Evolutionary conservation across 2,329 filamentous ascomycete genomes (phyloP).

Genomic region (Incumbomyces lentus): DNA sequence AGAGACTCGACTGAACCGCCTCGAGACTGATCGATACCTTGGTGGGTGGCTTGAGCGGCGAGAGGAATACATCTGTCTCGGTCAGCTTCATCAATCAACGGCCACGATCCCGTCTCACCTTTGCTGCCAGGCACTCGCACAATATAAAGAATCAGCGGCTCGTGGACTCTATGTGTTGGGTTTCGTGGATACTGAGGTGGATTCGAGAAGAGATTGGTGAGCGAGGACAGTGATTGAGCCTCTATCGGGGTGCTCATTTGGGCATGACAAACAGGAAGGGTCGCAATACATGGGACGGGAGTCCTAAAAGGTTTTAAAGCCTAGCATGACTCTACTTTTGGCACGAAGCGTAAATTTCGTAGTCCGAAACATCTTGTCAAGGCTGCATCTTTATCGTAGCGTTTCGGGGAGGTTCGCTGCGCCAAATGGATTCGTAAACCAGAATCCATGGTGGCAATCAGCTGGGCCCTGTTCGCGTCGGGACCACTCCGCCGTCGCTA

Average conservation of each 20-base stretch:
- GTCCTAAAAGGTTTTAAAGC: too few relatives aligned
- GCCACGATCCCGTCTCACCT: constrained; percentile 43
- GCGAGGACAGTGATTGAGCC: constrained; percentile 68
- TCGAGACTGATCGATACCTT: constrained; percentile 75
- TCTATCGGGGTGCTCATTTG: constrained; percentile 43
- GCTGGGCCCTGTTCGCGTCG: too few relatives aligned
- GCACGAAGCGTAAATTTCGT: too few relatives aligned
- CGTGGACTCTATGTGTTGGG: constrained; percentile 56
- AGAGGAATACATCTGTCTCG: constrained; percentile 71
- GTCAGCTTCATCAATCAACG: constrained; percentile 4
- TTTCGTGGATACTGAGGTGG: constrained; percentile 78
- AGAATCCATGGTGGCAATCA: background rate
- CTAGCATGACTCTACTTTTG: too few relatives aligned
- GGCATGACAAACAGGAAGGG: constrained; percentile 1
- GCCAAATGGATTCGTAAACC: background rate
- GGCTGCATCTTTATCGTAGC: background rate
- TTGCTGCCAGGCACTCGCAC: constrained; percentile 82
- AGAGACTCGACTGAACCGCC: constrained; percentile 78
- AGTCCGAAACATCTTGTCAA: too few relatives aligned
- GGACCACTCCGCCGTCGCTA: too few relatives aligned
- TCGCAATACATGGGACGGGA: background rate
- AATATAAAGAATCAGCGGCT: constrained; percentile 78
- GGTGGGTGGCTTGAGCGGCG: constrained; percentile 74
- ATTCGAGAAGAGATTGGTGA: constrained; percentile 73
- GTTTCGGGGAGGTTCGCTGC: background rate